phyloP scores from a whole-genome alignment of 345 rosid genomes.

The Murraya koenigii region DNA sequence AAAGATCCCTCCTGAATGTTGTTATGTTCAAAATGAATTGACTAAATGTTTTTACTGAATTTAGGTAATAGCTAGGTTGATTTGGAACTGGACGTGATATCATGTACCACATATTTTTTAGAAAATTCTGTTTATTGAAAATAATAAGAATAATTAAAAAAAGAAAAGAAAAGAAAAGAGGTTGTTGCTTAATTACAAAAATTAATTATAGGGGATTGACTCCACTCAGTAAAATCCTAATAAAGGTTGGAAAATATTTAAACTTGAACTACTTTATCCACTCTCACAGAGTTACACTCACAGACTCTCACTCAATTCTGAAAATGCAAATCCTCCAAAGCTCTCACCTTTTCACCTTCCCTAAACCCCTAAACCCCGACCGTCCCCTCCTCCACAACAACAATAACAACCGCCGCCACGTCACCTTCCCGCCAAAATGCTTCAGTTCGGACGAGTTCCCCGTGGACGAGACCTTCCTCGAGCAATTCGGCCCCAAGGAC shows the following conservation, averaged over 20 bases:
- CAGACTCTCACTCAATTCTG: neutral
- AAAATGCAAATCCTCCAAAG: constrained; percentile 60
- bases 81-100: too few species aligned
- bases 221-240: too few species aligned
- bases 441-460: constrained; percentile 86
- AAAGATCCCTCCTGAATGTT: too few species aligned
- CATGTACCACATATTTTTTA: too few species aligned
- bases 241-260: neutral
- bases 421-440: constrained; percentile 34
- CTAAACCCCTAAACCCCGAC: constrained; percentile 43
- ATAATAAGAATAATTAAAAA: too few species aligned
- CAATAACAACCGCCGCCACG: constrained; percentile 10
- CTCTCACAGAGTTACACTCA: constrained; percentile 20
- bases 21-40: too few species aligned
- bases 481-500: constrained; percentile 69
- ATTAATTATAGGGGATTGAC: too few species aligned
- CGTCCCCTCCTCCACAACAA: constrained; percentile 12
- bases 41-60: too few species aligned
- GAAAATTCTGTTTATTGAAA: too few species aligned
- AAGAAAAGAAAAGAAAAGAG: too few species aligned
- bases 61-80: too few species aligned
- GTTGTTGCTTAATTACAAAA: too few species aligned
- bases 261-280: constrained; percentile 7
- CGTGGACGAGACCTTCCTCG: constrained; percentile 80
- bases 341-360: constrained; percentile 39